Evolutionary conservation across 306 rosid genomes (phyloP), one percentile per base, ranked within the genome.

Genomic region (Hippophae tibetana): DNA sequence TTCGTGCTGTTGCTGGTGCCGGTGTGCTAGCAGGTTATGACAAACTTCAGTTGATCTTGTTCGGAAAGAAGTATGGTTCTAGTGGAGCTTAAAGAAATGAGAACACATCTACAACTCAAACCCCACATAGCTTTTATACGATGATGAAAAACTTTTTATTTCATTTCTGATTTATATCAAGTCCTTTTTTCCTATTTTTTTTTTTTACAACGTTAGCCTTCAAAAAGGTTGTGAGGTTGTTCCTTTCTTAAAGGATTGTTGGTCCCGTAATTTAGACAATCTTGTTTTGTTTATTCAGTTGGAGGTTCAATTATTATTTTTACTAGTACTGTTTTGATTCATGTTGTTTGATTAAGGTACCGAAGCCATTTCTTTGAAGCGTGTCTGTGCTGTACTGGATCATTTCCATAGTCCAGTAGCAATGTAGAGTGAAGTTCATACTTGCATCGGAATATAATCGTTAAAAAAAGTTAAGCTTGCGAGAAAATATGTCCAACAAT

Each of bases 21-120:
- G 96, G 94, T 61, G 96, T 85, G 70, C 94, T 88, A 45, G 74
- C 95, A 0, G 79, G 93, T 50, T 84, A 88, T 40, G 94, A 88
- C 80, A 84, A 84, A 62, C 82, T 84, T 52, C 89, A 87, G 87
- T 58, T 78, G 10, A 55, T 84, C 18, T 41, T 87, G 13, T 56
- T 84, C 3, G 87, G 85, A 38, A 87, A 87, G 77, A 79, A 84
- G 57, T 73, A 75, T 57, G 84, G 78, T 55, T 84, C 87, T 2
- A 85, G 85, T 10, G 87, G 90, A 3, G 78, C 77, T 62, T 82
- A 69, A 68, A 44, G 43, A 49, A 49, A 49, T 49, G 13, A 49
- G n/a, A 23, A 5, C 23, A 49, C 53, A 49, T 49, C 38, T 27
- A 3, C 38, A 49, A 23, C 26, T 27, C 53, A n/a, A 23, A 7